These are phyloP conservation scores for Pulveroboletus sp. DNA, from an alignment of 768 basidiomycete species.

Conservation along the genomic window DNA sequence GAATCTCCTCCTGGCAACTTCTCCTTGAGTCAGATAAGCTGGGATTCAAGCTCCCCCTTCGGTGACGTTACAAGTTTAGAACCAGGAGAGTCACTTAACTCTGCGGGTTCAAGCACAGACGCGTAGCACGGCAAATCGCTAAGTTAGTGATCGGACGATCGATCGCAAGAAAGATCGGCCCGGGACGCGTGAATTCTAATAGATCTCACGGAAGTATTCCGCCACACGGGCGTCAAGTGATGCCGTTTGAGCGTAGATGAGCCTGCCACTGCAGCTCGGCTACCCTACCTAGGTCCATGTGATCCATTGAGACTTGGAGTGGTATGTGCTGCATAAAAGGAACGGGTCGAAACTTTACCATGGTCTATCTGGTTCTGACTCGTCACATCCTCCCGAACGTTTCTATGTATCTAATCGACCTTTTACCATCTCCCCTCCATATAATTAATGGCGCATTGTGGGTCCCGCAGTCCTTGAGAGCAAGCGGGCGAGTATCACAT, in stretches of 20 bases:
- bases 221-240: conserved; percentile 21
- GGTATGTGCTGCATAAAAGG: conserved; percentile 33
- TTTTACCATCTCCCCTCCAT: conserved; percentile 53
- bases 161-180: conserved; percentile 18
- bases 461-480: conserved; percentile 42
- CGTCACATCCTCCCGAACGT: conserved; percentile 1
- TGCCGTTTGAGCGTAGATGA: conserved; percentile 26
- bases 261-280: conserved; percentile 31
- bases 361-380: conserved; percentile 3
- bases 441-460: conserved; percentile 47
- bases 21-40: too few relatives aligned
- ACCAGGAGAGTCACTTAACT: too few relatives aligned
- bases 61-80: too few relatives aligned
- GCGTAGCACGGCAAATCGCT: conserved; percentile 19
- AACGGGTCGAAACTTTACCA: neutral
- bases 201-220: conserved; percentile 21
- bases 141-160: conserved; percentile 18
- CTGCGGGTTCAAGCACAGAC: conserved; percentile 18
- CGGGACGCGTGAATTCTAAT: conserved; percentile 13
- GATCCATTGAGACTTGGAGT: conserved; percentile 27
- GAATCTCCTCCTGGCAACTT: too few relatives aligned
- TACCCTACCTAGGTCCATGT: conserved; percentile 33
- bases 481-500: conserved; percentile 27
- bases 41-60: too few relatives aligned
- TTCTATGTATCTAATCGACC: conserved; percentile 29